A percentile compares a stretch with the other conserved stretches of the same genome.
phyloP scores from a whole-genome alignment of 2,329 filamentous ascomycete species.

The Claviceps spartinae region DNA sequence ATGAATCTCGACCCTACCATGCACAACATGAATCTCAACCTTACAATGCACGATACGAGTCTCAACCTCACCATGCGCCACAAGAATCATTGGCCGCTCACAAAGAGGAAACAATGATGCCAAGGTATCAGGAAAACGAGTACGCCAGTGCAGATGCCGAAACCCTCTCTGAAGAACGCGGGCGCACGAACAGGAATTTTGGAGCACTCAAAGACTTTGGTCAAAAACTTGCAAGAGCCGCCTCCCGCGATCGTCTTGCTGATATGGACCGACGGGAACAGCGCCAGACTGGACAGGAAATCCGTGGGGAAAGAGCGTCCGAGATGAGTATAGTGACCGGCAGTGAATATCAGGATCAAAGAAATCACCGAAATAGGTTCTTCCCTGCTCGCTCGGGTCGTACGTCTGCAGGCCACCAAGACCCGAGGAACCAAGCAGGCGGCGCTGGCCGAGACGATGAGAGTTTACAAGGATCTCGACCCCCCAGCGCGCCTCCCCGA shows the following conservation, averaged over 20 bases:
- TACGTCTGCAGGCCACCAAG: constrained; percentile 12
- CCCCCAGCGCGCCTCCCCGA: constrained; percentile 11
- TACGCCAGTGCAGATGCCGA: constrained; percentile 23
- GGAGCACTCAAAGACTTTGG: constrained; percentile 40
- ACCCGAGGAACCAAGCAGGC: not conserved
- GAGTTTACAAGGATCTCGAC: constrained; percentile 6
- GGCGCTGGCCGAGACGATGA: constrained; percentile 3
- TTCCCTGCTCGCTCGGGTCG: constrained; percentile 18
- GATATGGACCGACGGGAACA: constrained; percentile 11
- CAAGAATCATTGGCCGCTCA: constrained; percentile 8
- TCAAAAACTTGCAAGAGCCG: constrained; percentile 25
- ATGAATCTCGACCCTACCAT: too few relatives aligned
- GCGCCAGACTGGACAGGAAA: constrained; percentile 5
- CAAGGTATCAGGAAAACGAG: constrained; percentile 27
- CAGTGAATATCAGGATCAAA: constrained; percentile 23
- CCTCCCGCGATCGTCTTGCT: constrained; percentile 18
- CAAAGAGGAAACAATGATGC: constrained; percentile 17
- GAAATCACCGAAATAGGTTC: constrained; percentile 26
- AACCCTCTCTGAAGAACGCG: constrained; percentile 23
- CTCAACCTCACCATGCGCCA: constrained; percentile 8
- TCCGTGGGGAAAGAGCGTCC: constrained; percentile 26
- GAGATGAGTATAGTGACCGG: constrained; percentile 24
- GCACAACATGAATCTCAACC: constrained; percentile 7
- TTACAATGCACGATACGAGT: constrained; percentile 1
- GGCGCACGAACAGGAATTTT: constrained; percentile 24